A percentile compares a stretch with the other conserved stretches of the same genome.
phyloP scores from a whole-genome alignment of 768 basidiomycete genomes.

The Collybiopsis luxurians region DNA sequence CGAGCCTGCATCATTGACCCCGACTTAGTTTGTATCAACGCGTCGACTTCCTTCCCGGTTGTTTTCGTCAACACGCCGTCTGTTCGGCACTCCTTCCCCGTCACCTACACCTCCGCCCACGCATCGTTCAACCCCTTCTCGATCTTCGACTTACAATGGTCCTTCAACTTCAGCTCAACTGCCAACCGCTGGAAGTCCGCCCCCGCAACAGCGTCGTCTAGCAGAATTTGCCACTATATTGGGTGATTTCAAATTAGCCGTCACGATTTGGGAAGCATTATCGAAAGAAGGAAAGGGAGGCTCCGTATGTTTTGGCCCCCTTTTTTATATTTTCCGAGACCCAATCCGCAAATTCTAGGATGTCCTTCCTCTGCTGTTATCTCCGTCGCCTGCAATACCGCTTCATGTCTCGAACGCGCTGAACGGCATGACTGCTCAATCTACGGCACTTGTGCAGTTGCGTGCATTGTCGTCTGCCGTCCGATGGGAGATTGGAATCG shows the following conservation, averaged over 20 bases:
- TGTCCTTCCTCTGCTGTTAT: constrained; percentile 69
- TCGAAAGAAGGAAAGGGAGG: constrained; percentile 88
- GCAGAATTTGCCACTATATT: constrained; percentile 95
- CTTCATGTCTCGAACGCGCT: constrained; percentile 65
- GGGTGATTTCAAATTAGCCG: constrained; percentile 85
- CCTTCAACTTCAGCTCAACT: constrained; percentile 18
- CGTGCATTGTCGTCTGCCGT: constrained; percentile 66
- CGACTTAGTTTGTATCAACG: constrained; percentile 65
- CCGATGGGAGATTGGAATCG: constrained; percentile 74
- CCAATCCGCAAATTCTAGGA: constrained; percentile 48
- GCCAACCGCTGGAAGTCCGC: constrained; percentile 29
- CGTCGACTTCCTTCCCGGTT: constrained; percentile 78
- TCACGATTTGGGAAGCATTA: constrained; percentile 79
- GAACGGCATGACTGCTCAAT: constrained; percentile 39
- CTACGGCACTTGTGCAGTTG: constrained; percentile 58
- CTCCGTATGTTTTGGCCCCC: constrained; percentile 50
- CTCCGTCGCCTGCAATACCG: constrained; percentile 61
- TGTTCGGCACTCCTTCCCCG: constrained; percentile 67
- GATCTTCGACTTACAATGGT: constrained; percentile 33
- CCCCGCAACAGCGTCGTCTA: constrained; percentile 77
- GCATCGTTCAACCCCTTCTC: constrained; percentile 33
- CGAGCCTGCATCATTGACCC: constrained; percentile 1
- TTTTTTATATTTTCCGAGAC: not conserved
- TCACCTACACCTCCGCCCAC: constrained; percentile 44
- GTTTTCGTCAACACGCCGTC: constrained; percentile 81